Evolutionary conservation across 352 stramenopile genomes (phyloP), one percentile per base, ranked within the genome.

Genomic region (Globisporangium megalacanthum): DNA sequence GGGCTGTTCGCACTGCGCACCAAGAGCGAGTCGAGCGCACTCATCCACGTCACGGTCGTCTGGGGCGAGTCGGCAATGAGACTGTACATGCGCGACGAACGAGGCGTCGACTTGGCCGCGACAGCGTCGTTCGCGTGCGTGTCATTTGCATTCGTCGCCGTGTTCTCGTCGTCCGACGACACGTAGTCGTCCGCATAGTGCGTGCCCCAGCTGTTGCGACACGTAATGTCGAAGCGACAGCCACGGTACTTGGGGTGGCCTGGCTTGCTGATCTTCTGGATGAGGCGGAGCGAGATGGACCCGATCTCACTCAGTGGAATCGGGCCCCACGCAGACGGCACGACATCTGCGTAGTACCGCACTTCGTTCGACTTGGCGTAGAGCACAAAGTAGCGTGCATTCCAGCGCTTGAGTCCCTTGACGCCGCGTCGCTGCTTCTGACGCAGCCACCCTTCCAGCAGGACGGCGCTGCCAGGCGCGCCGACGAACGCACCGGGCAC

Each of bases 391-490:
- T 91, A 91, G 39, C 80, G 75, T 52, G 77, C 78, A 58, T 91
- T 90, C 83, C 83, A 93, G 65, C 89, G 89, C 66, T 91, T 93
- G 53, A 91, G 74, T 10, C 83, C 83, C 42, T 89, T 89, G 41
- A 91, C 74, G 22, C 80, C 80, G 8, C 83, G 80, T 1, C 83
- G 78, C 56, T 93, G 83, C 60, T 91, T 93, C 54, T 91, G 83
- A 14, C 80, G 80, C 8, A 93, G 64, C 83, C 83, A 93, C 20
- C 83, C 83, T 72, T 93, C 80, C 0, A 93, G 58, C 3, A 91
- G 25, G n/a, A 93, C 80, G 11, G 80, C 79, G 49, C 77, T 91
- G n/a, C 75, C 80, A 33, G 69, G 64, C 14, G 65, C 62, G 0
- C 79, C 79, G 9, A 74, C 57, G 60, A 80, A 77, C 0, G 75